These are phyloP conservation scores for Babesia sp. DNA, from an alignment of 169 alveolate genomes.

Conservation along the genomic window DNA sequence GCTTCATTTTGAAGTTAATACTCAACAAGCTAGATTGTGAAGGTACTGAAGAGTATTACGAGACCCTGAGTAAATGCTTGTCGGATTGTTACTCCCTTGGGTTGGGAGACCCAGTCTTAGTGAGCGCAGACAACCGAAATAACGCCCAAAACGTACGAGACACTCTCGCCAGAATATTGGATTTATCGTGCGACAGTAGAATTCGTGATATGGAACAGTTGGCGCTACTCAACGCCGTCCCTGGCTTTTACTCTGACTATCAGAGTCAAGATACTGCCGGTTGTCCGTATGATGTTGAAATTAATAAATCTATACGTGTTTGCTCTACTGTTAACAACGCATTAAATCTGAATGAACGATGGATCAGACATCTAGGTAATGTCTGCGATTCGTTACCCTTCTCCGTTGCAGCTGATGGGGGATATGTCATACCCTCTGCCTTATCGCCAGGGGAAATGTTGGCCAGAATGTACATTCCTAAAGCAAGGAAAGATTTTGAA, in stretches of 20 bases:
- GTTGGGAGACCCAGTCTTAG: slow-evolving; percentile 63
- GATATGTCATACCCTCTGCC: slow-evolving; percentile 33
- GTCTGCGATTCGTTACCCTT: slow-evolving; percentile 55
- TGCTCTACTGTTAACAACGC: slow-evolving; percentile 29
- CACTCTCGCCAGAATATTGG: slow-evolving; percentile 3
- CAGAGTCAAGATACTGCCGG: neutral
- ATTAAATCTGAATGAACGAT: slow-evolving; percentile 42
- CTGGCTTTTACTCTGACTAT: neutral
- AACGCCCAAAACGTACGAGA: slow-evolving; percentile 33
- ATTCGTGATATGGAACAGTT: slow-evolving; percentile 23
- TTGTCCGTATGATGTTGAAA: slow-evolving; percentile 5
- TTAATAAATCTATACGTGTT: slow-evolving; percentile 48
- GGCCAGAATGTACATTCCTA: slow-evolving; percentile 50
- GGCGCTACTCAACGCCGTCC: slow-evolving; percentile 44
- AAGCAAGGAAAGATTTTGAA: neutral
- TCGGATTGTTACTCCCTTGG: slow-evolving; percentile 58
- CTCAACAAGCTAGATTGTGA: slow-evolving; percentile 59
- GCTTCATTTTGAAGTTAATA: slow-evolving; percentile 22
- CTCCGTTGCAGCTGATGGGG: slow-evolving; percentile 18
- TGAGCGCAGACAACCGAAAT: slow-evolving; percentile 39
- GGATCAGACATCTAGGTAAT: slow-evolving; percentile 42
- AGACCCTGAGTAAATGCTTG: slow-evolving; percentile 49
- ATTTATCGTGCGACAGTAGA: neutral
- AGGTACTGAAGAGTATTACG: slow-evolving; percentile 57
- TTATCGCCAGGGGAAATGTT: slow-evolving; percentile 52